Conservation (phyloP, 2,329 filamentous ascomycete genomes). For the Aspergillus sp. region DNA sequence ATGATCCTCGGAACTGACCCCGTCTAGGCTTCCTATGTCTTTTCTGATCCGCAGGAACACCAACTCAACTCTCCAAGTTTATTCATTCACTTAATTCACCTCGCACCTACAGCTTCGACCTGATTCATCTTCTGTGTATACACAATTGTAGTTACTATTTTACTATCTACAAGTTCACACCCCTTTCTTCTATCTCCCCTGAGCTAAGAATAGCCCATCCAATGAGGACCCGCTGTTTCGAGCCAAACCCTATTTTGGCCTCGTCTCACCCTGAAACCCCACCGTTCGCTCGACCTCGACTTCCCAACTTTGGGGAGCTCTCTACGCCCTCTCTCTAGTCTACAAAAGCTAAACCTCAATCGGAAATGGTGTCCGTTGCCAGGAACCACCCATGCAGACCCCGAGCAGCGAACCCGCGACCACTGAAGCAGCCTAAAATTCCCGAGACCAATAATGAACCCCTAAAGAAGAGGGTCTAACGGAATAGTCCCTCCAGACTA, state of each 20-base stretch:
- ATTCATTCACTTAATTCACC: background rate
- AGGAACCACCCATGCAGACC: background rate
- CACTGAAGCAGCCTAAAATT: slow-evolving; percentile 1
- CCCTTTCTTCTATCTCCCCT: background rate
- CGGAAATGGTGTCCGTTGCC: background rate
- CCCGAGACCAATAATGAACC: background rate
- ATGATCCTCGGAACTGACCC: background rate
- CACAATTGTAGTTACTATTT: background rate
- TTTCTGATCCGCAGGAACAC: background rate
- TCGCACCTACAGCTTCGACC: background rate
- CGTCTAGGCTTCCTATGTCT: background rate
- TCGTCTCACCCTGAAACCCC: slow-evolving; percentile 10
- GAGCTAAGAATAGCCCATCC: background rate
- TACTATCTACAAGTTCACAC: background rate
- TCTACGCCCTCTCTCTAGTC: background rate
- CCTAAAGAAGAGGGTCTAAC: background rate
- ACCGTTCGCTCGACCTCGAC: slow-evolving; percentile 4
- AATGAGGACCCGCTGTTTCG: slow-evolving; percentile 1
- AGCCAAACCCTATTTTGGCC: background rate
- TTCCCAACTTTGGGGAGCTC: slow-evolving; percentile 1
- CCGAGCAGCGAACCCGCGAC: background rate
- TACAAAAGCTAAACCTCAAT: background rate
- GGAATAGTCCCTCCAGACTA: background rate
- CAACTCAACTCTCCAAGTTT: background rate
- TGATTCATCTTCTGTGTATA: background rate